These are phyloP conservation scores for Gyrodon lividus DNA, from an alignment of 768 basidiomycete genomes.

Conservation along the genomic window DNA sequence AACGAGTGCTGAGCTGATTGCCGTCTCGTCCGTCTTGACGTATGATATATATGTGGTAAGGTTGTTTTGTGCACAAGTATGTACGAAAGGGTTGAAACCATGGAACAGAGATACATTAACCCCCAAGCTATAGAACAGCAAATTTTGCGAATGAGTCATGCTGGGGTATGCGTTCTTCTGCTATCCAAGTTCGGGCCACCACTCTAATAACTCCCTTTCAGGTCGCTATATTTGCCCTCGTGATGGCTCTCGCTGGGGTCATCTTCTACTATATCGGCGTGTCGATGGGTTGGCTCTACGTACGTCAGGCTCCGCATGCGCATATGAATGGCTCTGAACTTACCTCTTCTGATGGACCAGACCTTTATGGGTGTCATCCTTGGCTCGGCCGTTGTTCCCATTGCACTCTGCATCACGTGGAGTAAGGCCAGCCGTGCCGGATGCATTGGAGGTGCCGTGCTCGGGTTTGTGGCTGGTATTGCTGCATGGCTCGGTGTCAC, in stretches of 20 bases:
- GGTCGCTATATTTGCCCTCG: conserved; percentile 68
- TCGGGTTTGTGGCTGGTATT: conserved; percentile 68
- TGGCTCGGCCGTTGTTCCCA: conserved; percentile 83
- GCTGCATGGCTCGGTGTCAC: conserved; percentile 88
- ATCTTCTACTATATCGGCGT: conserved; percentile 91
- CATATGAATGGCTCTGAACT: not conserved
- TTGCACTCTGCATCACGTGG: conserved; percentile 86
- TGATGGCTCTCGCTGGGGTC: conserved; percentile 80
- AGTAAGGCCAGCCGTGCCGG: conserved; percentile 82
- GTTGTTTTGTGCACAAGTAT: not conserved
- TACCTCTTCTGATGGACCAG: conserved; percentile 33
- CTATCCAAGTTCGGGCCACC: not conserved
- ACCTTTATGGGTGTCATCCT: conserved; percentile 88
- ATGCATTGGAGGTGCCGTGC: conserved; percentile 70
- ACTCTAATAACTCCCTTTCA: conserved; percentile 20
- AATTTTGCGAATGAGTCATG: conserved; percentile 67
- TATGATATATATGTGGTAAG: conserved; percentile 81
- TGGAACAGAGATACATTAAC: conserved; percentile 71
- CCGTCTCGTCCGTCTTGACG: conserved; percentile 79
- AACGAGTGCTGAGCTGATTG: conserved; percentile 88
- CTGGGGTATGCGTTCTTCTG: conserved; percentile 43
- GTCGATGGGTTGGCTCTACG: conserved; percentile 92
- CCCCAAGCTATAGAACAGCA: conserved; percentile 74
- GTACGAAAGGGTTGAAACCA: not conserved
- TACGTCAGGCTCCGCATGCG: conserved; percentile 36